Conservation (phyloP, 169 alveolate species). For the Cytauxzoon felis region DNA sequence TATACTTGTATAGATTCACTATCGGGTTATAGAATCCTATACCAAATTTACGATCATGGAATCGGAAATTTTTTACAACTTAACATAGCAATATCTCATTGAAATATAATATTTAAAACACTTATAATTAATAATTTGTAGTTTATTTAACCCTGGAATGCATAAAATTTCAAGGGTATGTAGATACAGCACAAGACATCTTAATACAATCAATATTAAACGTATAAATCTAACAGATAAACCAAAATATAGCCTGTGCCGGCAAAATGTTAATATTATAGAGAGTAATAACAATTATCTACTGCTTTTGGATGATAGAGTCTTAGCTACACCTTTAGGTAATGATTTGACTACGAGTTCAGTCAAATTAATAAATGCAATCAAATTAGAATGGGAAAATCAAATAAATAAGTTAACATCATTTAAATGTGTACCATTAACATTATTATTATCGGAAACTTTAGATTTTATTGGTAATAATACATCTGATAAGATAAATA, state of each 20-base stretch:
- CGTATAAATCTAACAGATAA: constrained; percentile 33
- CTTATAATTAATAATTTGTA: too few relatives aligned
- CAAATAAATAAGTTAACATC: constrained; percentile 33
- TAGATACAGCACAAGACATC: too few relatives aligned
- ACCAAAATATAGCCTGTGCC: constrained; percentile 23
- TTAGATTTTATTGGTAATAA: constrained; percentile 5
- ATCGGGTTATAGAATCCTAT: too few relatives aligned
- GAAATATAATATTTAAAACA: too few relatives aligned
- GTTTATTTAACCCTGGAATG: too few relatives aligned
- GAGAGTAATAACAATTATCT: neutral
- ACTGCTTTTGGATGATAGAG: constrained; percentile 32
- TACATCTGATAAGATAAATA: neutral
- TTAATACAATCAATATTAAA: neutral
- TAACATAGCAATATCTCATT: too few relatives aligned
- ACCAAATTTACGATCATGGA: too few relatives aligned
- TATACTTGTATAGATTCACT: too few relatives aligned
- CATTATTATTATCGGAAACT: constrained; percentile 37
- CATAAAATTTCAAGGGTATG: too few relatives aligned
- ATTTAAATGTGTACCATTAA: constrained; percentile 25
- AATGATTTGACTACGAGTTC: constrained; percentile 17
- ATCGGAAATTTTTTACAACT: too few relatives aligned
- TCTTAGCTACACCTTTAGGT: constrained; percentile 54
- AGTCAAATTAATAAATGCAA: neutral
- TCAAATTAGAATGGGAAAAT: constrained; percentile 31
- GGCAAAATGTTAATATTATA: constrained; percentile 5